These are phyloP conservation scores for Periconia macrospinosa DNA, from an alignment of 2,329 filamentous ascomycete species.

Conservation along the genomic window DNA sequence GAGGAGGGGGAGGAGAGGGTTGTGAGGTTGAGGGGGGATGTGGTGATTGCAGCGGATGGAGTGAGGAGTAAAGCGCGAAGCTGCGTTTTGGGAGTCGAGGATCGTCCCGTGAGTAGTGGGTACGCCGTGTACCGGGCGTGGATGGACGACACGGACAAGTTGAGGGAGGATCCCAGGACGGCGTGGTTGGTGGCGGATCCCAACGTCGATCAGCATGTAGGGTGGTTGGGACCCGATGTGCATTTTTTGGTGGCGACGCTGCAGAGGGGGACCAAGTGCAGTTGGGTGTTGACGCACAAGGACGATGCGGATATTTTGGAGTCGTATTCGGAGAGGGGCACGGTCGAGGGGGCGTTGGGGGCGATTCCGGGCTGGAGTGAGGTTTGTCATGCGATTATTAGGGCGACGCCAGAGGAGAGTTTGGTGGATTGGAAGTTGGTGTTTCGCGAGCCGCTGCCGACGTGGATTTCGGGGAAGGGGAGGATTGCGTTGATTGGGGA, in stretches of 20 bases:
- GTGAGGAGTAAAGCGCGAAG: constrained; percentile 53
- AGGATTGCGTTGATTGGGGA: constrained; percentile 55
- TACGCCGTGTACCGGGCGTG: constrained; percentile 56
- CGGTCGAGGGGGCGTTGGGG: constrained; percentile 21
- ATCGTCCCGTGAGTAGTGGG: constrained; percentile 54
- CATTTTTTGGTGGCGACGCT: constrained; percentile 36
- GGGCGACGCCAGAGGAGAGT: constrained; percentile 25
- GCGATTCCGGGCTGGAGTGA: constrained; percentile 20
- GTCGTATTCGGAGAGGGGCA: constrained; percentile 26
- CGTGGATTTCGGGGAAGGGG: constrained; percentile 52
- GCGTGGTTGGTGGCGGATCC: constrained; percentile 34
- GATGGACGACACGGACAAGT: constrained; percentile 22
- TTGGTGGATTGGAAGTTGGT: constrained; percentile 57
- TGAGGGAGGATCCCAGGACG: constrained; percentile 33
- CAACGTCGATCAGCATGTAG: constrained; percentile 28
- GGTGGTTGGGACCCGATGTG: constrained; percentile 33
- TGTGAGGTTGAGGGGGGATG: constrained; percentile 48
- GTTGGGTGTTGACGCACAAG: constrained; percentile 35
- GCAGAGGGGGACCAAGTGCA: constrained; percentile 29
- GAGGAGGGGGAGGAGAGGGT: constrained; percentile 49
- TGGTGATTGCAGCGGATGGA: constrained; percentile 55
- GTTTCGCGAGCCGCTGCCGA: constrained; percentile 54
- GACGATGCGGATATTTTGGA: constrained; percentile 36
- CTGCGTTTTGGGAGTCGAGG: constrained; percentile 54
- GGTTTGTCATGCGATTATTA: constrained; percentile 25